Base-by-base conservation (phyloP, 495 filamentous ascomycete genomes). In the Neurospora hispaniola region DNA sequence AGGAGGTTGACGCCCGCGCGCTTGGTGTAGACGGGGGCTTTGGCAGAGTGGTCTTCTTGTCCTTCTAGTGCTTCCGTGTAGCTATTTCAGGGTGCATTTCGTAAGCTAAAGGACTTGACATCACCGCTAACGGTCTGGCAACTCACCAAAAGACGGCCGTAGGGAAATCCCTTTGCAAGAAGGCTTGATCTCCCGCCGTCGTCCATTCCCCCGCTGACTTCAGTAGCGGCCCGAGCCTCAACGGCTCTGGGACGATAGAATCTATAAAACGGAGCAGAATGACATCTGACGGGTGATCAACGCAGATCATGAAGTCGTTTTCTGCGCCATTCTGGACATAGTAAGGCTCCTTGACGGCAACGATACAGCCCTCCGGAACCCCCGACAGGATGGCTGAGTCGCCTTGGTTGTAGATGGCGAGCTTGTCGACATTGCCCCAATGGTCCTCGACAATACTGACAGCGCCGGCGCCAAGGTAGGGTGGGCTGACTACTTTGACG, bases 311-410 rank as follows among this genome's bases (percentile, higher is more conserved):
- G 78, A 81, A 84, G 42, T 80, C 78, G 10, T 82, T 81, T 54
- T 83, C 77, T 1, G 71, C 43, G 27, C 78, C 80, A 76, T 79
- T 84, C 2, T 80, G 71, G 66, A 84, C 84, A 73, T 85, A 80
- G 72, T 85, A 88, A 12, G 87, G 86, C 75, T 88, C 87, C 75
- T 88, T 88, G 74, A 88, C 76, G 9, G 84, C 72, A 0, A 86
- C 70, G 9, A 87, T 78, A 3, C 73, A 79, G 0, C 83, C 82
- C 39, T 81, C 74, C 6, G 74, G 74, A 6, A 77, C 74, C 1
- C 59, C 76, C 1, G 79, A 80, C 14, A 81, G 72, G 70, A 86
- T 84, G 16, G 79, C 79, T 0, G 78, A 75, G 71, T 82, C 80
- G 42, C 75, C 62, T 66, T 82, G 80, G 71, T 85, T 82, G 77